Evolutionary conservation across 441 rosid species (phyloP), one percentile per base, ranked within the genome.

Genomic region (Erodium chrysanthum): DNA sequence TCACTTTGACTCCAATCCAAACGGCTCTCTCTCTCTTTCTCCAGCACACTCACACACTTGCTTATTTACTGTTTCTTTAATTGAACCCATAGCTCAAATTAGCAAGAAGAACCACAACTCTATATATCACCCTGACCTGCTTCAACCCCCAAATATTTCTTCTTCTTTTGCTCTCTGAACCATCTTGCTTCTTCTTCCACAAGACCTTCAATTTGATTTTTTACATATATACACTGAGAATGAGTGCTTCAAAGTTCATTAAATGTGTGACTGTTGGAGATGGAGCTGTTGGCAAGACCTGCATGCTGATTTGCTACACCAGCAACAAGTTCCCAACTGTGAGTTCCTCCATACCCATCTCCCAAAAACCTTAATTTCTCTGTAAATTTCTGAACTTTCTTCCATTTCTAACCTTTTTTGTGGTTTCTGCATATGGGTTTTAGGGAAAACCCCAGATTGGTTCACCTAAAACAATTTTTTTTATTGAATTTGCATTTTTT

Each of bases 181-280:
- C 56, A 2, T 48, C 56, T 33, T 48, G 48, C 1, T 48, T 48
- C 0, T 48, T 48, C 20, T 48, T 48, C 56, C n/a, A n/a, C n/a
- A n/a, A n/a, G n/a, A n/a, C n/a, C n/a, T 42, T 42, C 0, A n/a
- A 14, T 48, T 48, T 48, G 20, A 48, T 8, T 14, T 48, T 29
- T 1, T 33, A 33, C 3, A 0, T 33, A 3, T 33, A 5, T 33
- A 2, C 7, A 14, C 54, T 48, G 56, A 48, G 56, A 48, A 48
- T 48, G 56, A 92, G 88, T 70, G 97, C 88, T 77, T 88, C 96
- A 0, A 92, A 82, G 91, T 92, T 92, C 88, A 90, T 92, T 46
- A 92, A 92, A 81, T 92, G 98, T 75, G 98, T 92, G 67, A 90
- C 98, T 0, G 98, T 92, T 66, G 98, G 98, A 76, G 98, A 92